Conservation (phyloP, 257 asterid species). For the Solanum bulbocastanum region DNA sequence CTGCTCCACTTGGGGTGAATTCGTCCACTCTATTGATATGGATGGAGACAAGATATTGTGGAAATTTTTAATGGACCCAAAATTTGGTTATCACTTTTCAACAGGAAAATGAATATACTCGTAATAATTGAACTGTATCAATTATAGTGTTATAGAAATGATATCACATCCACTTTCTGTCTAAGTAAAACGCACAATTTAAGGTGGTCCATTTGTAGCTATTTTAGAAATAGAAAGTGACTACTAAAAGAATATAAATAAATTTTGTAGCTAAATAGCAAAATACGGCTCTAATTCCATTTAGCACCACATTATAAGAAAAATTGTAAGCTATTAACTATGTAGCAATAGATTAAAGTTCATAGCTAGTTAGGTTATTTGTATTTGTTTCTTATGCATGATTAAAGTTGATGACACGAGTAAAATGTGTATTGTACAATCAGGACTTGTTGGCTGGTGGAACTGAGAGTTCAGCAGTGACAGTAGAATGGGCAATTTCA, state of each 20-base stretch:
- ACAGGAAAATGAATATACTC: neutral
- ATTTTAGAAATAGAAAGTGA: neutral
- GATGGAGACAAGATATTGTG: neutral
- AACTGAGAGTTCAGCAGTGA: constrained; percentile 78
- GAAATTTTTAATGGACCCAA: neutral
- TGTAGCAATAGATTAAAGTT: neutral
- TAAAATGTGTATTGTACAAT: neutral
- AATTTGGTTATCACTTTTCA: neutral
- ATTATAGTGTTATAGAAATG: neutral
- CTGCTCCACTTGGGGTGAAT: neutral
- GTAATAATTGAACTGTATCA: neutral
- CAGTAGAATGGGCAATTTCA: constrained; percentile 88
- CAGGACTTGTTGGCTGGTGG: constrained; percentile 85
- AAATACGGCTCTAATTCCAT: neutral
- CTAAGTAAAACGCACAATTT: neutral
- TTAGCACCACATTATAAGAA: neutral
- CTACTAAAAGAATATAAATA: neutral
- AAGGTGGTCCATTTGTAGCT: neutral
- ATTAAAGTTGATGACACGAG: neutral
- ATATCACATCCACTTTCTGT: neutral
- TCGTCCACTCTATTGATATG: neutral
- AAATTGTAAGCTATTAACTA: neutral
- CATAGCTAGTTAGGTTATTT: neutral
- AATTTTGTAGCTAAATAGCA: neutral
- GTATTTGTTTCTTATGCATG: neutral